These are phyloP conservation scores for Psilocybe sp. DNA, from an alignment of 768 basidiomycete species.

Conservation along the genomic window DNA sequence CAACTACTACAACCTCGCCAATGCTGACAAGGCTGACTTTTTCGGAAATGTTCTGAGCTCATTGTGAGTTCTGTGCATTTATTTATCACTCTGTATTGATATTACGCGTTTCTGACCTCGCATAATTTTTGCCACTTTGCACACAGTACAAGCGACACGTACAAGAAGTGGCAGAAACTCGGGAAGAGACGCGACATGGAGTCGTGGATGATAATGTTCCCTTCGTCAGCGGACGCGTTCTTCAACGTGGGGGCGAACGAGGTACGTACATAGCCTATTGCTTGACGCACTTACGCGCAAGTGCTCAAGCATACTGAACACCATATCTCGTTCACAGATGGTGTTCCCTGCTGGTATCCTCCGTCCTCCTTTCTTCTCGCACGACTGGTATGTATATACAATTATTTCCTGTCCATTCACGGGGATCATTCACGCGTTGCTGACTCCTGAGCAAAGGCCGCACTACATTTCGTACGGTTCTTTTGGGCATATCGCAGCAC, in stretches of 20 bases:
- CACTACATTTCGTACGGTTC: slow-evolving; percentile 87
- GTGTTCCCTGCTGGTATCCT: slow-evolving; percentile 97
- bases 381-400: slow-evolving; percentile 55
- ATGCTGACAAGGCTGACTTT: slow-evolving; percentile 66
- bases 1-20: slow-evolving; percentile 70
- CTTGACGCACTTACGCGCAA: too few species aligned
- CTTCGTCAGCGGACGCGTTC: slow-evolving; percentile 86
- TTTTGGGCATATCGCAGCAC: slow-evolving; percentile 91
- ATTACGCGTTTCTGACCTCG: background rate
- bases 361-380: slow-evolving; percentile 86
- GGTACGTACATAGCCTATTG: slow-evolving; percentile 49
- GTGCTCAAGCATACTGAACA: background rate
- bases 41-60: slow-evolving; percentile 81
- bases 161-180: slow-evolving; percentile 72
- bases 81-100: too few species aligned
- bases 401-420: background rate
- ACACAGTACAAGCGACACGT: slow-evolving; percentile 52
- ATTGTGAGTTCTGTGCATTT: slow-evolving; percentile 33
- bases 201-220: slow-evolving; percentile 80
- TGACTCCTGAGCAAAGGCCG: slow-evolving; percentile 52
- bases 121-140: background rate
- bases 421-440: background rate
- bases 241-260: slow-evolving; percentile 87
- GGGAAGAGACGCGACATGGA: slow-evolving; percentile 67
- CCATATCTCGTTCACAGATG: slow-evolving; percentile 44